Percentiles rank a stretch among this genome's conserved stretches.
phyloP scores from a whole-genome alignment of 345 rosid genomes.

The Camelina laxa region DNA sequence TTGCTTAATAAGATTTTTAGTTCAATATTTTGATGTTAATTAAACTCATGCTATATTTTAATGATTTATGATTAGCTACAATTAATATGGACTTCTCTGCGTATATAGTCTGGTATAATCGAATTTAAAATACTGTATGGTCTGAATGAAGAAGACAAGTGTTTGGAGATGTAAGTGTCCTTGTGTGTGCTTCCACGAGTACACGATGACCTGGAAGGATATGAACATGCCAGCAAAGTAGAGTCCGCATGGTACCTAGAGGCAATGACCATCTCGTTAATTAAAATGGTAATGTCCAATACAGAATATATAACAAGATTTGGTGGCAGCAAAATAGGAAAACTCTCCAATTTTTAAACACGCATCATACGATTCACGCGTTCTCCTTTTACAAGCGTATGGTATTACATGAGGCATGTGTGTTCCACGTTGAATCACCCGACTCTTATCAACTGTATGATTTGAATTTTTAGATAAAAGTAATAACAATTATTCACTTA shows the following conservation, averaged over 20 bases:
- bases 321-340: slow-evolving; percentile 32
- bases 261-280: not conserved
- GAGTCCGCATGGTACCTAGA: slow-evolving; percentile 14
- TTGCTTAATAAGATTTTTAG: too few species aligned
- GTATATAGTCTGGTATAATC: too few species aligned
- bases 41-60: too few species aligned
- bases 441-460: too few species aligned
- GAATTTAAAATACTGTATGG: too few species aligned
- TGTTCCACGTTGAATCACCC: too few species aligned
- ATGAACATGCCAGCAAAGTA: slow-evolving; percentile 20
- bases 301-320: not conserved
- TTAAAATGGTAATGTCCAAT: not conserved
- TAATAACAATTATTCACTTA: not conserved
- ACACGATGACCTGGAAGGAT: slow-evolving; percentile 6
- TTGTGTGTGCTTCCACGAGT: not conserved
- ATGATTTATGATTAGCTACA: too few species aligned
- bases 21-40: too few species aligned
- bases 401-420: not conserved
- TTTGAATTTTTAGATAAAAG: too few species aligned
- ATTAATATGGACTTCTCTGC: too few species aligned
- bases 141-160: not conserved
- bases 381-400: slow-evolving; percentile 20
- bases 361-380: slow-evolving; percentile 9
- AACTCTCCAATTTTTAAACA: not conserved
- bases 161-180: not conserved